Percentiles rank a stretch among this genome's conserved stretches.
These are phyloP conservation scores for Mytilinidion resinicola DNA, from an alignment of 495 filamentous ascomycete species.

Conservation along the genomic window DNA sequence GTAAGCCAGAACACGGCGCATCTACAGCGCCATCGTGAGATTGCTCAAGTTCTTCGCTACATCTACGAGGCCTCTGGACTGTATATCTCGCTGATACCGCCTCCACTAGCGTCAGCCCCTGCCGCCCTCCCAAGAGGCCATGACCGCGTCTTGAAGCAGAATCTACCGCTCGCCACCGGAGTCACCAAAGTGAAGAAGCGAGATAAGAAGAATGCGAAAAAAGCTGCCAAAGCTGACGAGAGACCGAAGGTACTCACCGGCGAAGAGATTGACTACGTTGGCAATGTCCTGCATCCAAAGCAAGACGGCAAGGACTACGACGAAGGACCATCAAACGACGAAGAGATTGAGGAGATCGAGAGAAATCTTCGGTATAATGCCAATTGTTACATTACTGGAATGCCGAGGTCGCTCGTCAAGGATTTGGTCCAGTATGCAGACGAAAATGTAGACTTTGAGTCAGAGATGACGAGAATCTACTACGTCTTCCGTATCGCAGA, in stretches of 20 bases:
- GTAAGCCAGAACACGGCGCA: slow-evolving; percentile 16
- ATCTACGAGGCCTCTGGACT: slow-evolving; percentile 7
- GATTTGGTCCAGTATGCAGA: not conserved
- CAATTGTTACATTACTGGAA: slow-evolving; percentile 5
- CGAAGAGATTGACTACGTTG: slow-evolving; percentile 9
- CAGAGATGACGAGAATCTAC: slow-evolving; percentile 10
- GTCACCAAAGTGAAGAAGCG: not conserved
- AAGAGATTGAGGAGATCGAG: slow-evolving; percentile 21
- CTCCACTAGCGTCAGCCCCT: not conserved
- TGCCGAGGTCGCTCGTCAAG: not conserved
- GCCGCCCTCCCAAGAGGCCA: not conserved
- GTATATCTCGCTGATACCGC: not conserved
- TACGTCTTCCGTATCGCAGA: slow-evolving; percentile 2
- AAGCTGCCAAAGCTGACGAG: not conserved
- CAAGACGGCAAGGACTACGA: not conserved
- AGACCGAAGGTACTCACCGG: slow-evolving; percentile 8
- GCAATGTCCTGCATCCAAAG: slow-evolving; percentile 4
- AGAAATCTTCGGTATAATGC: slow-evolving; percentile 16
- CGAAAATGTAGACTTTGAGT: slow-evolving; percentile 13
- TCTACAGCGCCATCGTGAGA: slow-evolving; percentile 21
- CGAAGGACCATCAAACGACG: not conserved
- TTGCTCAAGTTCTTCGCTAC: slow-evolving; percentile 15
- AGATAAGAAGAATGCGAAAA: slow-evolving; percentile 11
- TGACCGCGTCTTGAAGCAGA: not conserved
- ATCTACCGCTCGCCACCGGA: not conserved